Conservation (phyloP, 345 rosid genomes). For the Toxicodendron radicans region DNA sequence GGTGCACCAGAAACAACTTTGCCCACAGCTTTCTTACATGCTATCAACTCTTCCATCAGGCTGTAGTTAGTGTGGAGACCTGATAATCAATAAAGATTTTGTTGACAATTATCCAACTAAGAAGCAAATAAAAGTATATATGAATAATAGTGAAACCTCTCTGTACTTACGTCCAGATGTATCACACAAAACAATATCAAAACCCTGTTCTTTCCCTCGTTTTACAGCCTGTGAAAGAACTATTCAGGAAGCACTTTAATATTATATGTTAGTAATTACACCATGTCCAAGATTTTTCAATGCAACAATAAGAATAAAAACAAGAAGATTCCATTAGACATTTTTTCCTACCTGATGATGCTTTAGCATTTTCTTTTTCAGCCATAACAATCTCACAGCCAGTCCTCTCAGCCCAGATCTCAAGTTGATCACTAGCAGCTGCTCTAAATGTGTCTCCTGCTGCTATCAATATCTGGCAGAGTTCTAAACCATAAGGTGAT, state of each 20-base stretch:
- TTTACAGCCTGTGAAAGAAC: constrained; percentile 95
- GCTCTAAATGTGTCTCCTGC: constrained; percentile 99
- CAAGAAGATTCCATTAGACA: constrained; percentile 2
- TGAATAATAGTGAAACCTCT: constrained; percentile 16
- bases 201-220: constrained; percentile 83
- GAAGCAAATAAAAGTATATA: constrained; percentile 16
- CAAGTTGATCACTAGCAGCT: constrained; percentile 95
- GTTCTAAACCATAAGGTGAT: constrained; percentile 31
- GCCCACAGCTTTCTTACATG: constrained; percentile 83
- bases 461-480: constrained; percentile 78
- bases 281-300: constrained; percentile 10
- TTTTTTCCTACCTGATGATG: constrained; percentile 66
- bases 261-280: constrained; percentile 34
- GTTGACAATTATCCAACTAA: constrained; percentile 18
- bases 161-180: constrained; percentile 90
- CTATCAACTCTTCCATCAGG: constrained; percentile 93
- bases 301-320: neutral
- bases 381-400: constrained; percentile 89
- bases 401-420: constrained; percentile 95
- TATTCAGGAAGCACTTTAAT: constrained; percentile 60
- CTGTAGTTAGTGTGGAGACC: constrained; percentile 96
- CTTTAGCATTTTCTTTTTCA: constrained; percentile 73
- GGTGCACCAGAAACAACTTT: constrained; percentile 85
- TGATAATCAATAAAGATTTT: constrained; percentile 31
- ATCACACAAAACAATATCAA: constrained; percentile 85